A percentile compares a stretch with the other conserved stretches of the same genome.
Evolutionary conservation across 2,329 filamentous ascomycete species (phyloP).

Genomic region (Emmonsia crescens): DNA sequence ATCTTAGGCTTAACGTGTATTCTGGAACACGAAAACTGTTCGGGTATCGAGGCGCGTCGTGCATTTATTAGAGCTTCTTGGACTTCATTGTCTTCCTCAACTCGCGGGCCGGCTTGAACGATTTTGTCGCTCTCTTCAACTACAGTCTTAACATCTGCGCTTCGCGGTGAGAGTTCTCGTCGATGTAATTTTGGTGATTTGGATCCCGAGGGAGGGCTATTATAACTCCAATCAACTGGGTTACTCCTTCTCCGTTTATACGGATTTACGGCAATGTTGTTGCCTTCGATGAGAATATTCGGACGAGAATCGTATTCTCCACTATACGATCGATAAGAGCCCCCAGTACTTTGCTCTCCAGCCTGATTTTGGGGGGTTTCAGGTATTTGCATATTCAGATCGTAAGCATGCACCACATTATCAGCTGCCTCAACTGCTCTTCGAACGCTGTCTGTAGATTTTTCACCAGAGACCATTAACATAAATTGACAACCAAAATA

Average conservation of each 20-base stretch:
- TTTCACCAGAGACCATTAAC: not conserved
- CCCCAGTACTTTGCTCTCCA: conserved; percentile 26
- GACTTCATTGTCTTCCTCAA: conserved; percentile 24
- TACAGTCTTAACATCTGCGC: conserved; percentile 31
- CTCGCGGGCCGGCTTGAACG: conserved; percentile 25
- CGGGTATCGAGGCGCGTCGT: conserved; percentile 20
- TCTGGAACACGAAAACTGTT: conserved; percentile 26
- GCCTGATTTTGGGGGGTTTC: conserved; percentile 43
- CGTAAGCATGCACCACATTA: conserved; percentile 65
- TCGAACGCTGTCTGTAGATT: conserved; percentile 51
- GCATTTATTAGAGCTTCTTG: conserved; percentile 24
- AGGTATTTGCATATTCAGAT: conserved; percentile 65
- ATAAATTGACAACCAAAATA: not conserved
- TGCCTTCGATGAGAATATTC: conserved; percentile 33
- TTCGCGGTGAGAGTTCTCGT: conserved; percentile 28
- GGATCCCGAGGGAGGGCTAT: conserved; percentile 26
- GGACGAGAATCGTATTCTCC: conserved; percentile 26
- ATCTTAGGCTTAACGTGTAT: conserved; percentile 28
- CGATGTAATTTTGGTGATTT: conserved; percentile 23
- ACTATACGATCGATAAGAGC: conserved; percentile 16
- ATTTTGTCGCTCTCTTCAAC: conserved; percentile 34
- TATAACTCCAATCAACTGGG: conserved; percentile 25
- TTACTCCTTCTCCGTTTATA: conserved; percentile 37
- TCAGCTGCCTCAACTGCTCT: conserved; percentile 63
- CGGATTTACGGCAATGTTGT: conserved; percentile 32